Percentiles rank a stretch among this genome's conserved stretches.
phyloP scores from a whole-genome alignment of 2,329 filamentous ascomycete genomes.

The Fusarium sp. region DNA sequence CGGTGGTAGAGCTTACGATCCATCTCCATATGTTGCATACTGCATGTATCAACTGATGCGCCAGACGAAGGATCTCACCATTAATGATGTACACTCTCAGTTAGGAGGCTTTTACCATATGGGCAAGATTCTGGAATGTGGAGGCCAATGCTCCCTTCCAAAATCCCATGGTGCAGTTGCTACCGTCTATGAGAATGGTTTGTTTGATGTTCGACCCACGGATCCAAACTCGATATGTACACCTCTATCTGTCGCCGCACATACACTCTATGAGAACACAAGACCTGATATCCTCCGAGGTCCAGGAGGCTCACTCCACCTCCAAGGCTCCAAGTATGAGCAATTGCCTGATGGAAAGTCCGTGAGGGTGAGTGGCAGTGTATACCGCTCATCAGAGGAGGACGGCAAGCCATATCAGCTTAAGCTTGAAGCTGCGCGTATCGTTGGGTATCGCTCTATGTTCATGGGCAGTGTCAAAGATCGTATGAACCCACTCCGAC shows the following conservation, averaged over 20 bases:
- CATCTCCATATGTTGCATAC: slow-evolving; percentile 57
- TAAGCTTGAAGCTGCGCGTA: slow-evolving; percentile 41
- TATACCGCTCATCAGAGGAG: slow-evolving; percentile 16
- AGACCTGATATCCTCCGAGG: slow-evolving; percentile 64
- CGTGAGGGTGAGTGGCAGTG: slow-evolving; percentile 35
- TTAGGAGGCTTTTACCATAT: slow-evolving; percentile 61
- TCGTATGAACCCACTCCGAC: background rate
- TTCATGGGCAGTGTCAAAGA: slow-evolving; percentile 45
- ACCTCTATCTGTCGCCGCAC: slow-evolving; percentile 63
- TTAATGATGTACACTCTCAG: background rate
- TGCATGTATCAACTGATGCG: slow-evolving; percentile 29
- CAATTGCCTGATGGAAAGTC: slow-evolving; percentile 28
- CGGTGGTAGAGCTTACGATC: slow-evolving; percentile 60
- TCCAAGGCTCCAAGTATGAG: slow-evolving; percentile 51
- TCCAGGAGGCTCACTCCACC: slow-evolving; percentile 62
- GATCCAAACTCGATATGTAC: slow-evolving; percentile 59
- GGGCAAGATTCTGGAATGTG: slow-evolving; percentile 69
- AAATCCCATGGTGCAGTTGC: slow-evolving; percentile 60
- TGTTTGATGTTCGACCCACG: slow-evolving; percentile 62
- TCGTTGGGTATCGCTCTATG: slow-evolving; percentile 42
- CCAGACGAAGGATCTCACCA: background rate
- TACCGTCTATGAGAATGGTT: slow-evolving; percentile 56
- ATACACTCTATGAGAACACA: slow-evolving; percentile 68
- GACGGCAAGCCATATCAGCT: slow-evolving; percentile 36
- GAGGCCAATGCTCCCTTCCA: slow-evolving; percentile 61